Base-by-base conservation (phyloP, 352 stramenopile species). In the Phytophthora fragariaefolia region DNA sequence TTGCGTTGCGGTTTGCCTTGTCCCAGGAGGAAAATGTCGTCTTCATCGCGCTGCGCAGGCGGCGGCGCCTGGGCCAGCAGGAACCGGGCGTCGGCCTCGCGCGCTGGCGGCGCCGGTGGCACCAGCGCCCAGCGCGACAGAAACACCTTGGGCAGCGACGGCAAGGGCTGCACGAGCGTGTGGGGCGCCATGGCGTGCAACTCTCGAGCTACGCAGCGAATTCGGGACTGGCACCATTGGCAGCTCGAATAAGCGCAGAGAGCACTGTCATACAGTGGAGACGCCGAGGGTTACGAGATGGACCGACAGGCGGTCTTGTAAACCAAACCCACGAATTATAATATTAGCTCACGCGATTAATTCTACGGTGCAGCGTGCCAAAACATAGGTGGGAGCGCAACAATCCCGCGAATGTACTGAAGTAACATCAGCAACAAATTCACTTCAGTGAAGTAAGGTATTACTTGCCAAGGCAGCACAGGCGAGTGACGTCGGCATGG, bases 1-100 rank as follows among this genome's bases (percentile, higher is more conserved):
- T 73, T 78, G 54, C 76, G 76, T 32, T 58, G 58, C 9, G 52
- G 48, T 59, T 82, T 79, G 59, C 75, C 69, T 18, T 57, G 17
- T 6, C 71, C 71, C 1, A 46, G 60, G 67, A 84, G 58, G 64
- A 84, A 84, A 55, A 71, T 53, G 58, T 77, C 69, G 17, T 73
- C 57, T 34, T 80, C 49, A 46, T 58, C 30, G 15, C 17, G 34
- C 2, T 23, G 54, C 8, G n/a, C 36, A 17, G 22, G 38, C 2
- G 27, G 56, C 12, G 17, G 7, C 26, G 22, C 22, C 49, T 24
- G 63, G 58, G 26, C 28, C 2, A 26, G 42, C 9, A 55, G 18
- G 45, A 60, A 54, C 17, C 60, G 57, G 56, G 34, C 53, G 18
- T 64, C 52, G 15, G 58, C 32, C 13, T 60, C 51, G 30, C 61